Evolutionary conservation across 2,329 filamentous ascomycete genomes (phyloP).

Genomic region (Colletotrichum gloeosporioides): DNA sequence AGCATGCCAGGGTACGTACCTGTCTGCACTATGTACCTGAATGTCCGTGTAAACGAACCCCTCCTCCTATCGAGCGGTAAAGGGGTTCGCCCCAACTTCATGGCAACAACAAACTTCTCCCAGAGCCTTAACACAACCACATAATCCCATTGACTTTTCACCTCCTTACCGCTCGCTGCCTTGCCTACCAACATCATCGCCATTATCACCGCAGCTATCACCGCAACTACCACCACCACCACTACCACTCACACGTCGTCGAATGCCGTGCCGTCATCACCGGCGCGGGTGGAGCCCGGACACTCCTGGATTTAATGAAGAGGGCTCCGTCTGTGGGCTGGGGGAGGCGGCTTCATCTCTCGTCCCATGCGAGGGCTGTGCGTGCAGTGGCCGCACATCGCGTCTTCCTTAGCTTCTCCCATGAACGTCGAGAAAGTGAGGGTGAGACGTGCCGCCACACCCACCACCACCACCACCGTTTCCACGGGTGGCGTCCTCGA

Average conservation of each 20-base stretch:
- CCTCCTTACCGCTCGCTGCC: background rate
- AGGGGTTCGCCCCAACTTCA: background rate
- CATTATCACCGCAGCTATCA: background rate
- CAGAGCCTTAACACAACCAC: background rate
- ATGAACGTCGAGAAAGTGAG: background rate
- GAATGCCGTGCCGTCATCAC: background rate
- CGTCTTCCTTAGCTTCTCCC: background rate
- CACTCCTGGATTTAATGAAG: constrained; percentile 17
- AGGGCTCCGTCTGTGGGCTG: constrained; percentile 16
- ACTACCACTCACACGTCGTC: background rate
- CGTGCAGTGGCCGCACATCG: background rate
- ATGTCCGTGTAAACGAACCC: background rate
- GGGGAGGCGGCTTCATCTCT: constrained; percentile 10
- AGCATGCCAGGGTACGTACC: background rate
- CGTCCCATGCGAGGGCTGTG: constrained; percentile 14
- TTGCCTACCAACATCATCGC: background rate
- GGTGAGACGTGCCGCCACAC: background rate
- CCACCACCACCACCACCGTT: background rate
- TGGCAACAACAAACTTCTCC: background rate
- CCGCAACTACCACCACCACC: background rate
- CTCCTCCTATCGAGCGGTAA: background rate
- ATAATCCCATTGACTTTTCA: background rate
- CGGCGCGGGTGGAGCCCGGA: background rate
- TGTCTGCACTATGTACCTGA: background rate
- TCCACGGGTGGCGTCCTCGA: background rate